Evolutionary conservation across 495 filamentous ascomycete genomes (phyloP), one percentile per base, ranked within the genome.

Genomic region (Trichoderma asperelloides): DNA sequence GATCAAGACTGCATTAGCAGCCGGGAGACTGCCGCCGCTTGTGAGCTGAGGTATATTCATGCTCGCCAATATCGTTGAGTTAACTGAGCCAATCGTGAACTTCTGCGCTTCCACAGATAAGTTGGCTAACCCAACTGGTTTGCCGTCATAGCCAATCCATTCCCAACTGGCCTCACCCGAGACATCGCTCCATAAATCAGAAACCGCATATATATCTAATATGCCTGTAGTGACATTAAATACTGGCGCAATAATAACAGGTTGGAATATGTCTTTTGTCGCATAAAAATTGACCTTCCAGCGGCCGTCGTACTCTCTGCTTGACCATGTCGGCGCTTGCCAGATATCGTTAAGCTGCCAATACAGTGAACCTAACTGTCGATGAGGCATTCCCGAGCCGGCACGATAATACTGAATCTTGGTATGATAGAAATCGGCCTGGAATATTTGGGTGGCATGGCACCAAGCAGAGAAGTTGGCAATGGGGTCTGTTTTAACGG

Each of bases 321-420:
- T 77, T 67, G 87, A 85, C 87, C 87, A 90, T 0, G 86, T 85
- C 0, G 87, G 87, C 9, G 86, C 87, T 71, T 87, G 85, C 87
- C 87, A 89, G 70, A 88, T 85, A 74, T 89, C 87, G 68, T 90
- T 85, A 1, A 90, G 76, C 72, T 90, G 87, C 88, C 88, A 90
- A 72, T 89, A 90, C 9, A 90, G 72, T 6, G 81, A 81, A 0
- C 88, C 88, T 1, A 89, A 77, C 71, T 89, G 86, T 4, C 84
- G 79, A 60, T 89, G 80, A 0, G 84, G 85, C 71, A 80, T 73
- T 1, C 86, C 86, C 51, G 82, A 85, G 8, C 87, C 87, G 25
- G 84, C 79, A 6, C 87, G 86, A 70, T 90, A 89, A 77, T 85
- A 89, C 60, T 85, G 81, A 43, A 89, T 89, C 72, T 90, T 69